phyloP scores from a whole-genome alignment of 2,329 filamentous ascomycete genomes.

The Stagonosporopsis chrysanthemi region DNA sequence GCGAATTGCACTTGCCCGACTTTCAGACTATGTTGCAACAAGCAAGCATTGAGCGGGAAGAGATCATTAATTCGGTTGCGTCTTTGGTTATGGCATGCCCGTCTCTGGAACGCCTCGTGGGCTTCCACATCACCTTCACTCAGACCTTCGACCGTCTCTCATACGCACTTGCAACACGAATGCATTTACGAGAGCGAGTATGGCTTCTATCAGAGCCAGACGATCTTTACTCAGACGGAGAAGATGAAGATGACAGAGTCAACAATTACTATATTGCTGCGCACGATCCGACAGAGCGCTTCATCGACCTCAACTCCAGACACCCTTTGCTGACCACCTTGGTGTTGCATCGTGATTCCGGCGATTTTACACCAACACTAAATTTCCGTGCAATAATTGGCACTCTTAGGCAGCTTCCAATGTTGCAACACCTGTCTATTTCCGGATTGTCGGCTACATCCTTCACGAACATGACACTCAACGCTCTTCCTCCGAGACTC shows the following conservation, averaged over 20 bases:
- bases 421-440: conserved; percentile 61
- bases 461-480: conserved; percentile 63
- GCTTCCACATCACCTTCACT: conserved; percentile 61
- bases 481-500: conserved; percentile 59
- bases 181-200: conserved; percentile 61
- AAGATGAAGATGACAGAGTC: conserved; percentile 39
- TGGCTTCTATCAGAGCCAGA: conserved; percentile 58
- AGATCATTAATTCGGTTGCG: conserved; percentile 61
- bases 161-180: conserved; percentile 63
- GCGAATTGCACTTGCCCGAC: conserved; percentile 61
- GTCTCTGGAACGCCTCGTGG: conserved; percentile 62
- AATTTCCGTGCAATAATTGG: conserved; percentile 64
- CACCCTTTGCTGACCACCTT: conserved; percentile 63
- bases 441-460: conserved; percentile 62
- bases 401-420: conserved; percentile 61
- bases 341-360: conserved; percentile 52
- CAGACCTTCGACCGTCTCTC: conserved; percentile 63
- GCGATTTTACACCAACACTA: conserved; percentile 49
- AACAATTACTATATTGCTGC: conserved; percentile 46
- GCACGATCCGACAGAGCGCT: conserved; percentile 60
- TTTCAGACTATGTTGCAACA: conserved; percentile 52
- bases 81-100: conserved; percentile 67
- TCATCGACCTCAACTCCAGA: conserved; percentile 61
- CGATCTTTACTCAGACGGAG: conserved; percentile 38
- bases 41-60: conserved; percentile 54